Evolutionary conservation across 495 filamentous ascomycete genomes (phyloP).

Genomic region (Podospora conica): DNA sequence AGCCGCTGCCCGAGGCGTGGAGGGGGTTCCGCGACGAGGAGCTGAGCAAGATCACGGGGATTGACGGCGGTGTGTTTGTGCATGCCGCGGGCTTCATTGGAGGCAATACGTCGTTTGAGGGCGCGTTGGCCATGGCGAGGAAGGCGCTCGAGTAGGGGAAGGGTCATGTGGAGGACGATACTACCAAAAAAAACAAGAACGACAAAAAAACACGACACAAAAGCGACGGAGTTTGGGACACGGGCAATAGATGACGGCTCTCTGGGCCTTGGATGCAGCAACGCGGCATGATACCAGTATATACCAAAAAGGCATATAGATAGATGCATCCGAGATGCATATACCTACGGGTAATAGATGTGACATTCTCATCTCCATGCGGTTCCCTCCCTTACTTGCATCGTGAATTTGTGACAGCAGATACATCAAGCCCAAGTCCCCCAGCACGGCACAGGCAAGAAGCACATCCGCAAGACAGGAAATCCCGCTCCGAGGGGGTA

Average conservation of each 20-base stretch:
- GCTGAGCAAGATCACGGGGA: constrained; percentile 65
- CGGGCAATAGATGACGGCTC: constrained; percentile 1
- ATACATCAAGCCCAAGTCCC: too few relatives aligned
- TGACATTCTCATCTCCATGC: not conserved
- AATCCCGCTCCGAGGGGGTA: not conserved
- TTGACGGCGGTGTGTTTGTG: constrained; percentile 79
- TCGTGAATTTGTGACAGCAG: not conserved
- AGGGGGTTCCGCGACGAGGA: constrained; percentile 81
- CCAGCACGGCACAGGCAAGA: not conserved
- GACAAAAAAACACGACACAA: not conserved
- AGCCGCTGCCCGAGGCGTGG: constrained; percentile 85
- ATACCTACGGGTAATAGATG: too few relatives aligned
- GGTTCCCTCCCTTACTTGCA: not conserved
- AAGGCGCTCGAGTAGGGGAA: constrained; percentile 50
- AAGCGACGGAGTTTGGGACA: not conserved
- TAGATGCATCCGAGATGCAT: not conserved
- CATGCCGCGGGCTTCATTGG: constrained; percentile 96
- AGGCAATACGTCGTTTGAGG: constrained; percentile 84
- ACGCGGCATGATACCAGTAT: not conserved
- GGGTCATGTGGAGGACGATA: too few relatives aligned
- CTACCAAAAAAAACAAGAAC: not conserved
- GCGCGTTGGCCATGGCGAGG: constrained; percentile 79
- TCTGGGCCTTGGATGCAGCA: not conserved
- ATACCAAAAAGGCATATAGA: not conserved
- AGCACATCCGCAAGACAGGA: not conserved